phyloP scores from a whole-genome alignment of 2,329 filamentous ascomycete species.

The Scedosporium dehoogii region DNA sequence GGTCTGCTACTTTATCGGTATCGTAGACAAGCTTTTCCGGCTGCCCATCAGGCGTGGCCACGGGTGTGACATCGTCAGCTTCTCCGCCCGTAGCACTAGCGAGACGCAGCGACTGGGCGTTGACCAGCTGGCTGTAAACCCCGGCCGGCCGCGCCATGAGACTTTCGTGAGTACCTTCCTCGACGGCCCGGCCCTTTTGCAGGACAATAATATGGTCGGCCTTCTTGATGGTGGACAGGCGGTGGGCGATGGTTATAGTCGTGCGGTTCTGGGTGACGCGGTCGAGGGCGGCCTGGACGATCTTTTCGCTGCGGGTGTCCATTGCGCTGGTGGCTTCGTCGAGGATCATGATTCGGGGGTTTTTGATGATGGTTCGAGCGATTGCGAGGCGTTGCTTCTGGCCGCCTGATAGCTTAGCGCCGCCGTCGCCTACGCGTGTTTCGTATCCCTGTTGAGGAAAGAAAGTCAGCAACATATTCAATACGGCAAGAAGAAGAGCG shows the following conservation, averaged over 20 bases:
- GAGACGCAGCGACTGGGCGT: slow-evolving; percentile 49
- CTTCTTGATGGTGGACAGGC: slow-evolving; percentile 19
- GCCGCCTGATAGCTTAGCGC: slow-evolving; percentile 72
- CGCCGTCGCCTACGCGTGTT: slow-evolving; percentile 66
- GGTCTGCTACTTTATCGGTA: slow-evolving; percentile 22
- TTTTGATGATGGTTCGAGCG: slow-evolving; percentile 62
- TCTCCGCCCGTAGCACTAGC: slow-evolving; percentile 26
- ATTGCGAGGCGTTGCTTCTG: slow-evolving; percentile 75
- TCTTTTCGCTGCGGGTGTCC: slow-evolving; percentile 34
- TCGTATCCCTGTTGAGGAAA: slow-evolving; percentile 47
- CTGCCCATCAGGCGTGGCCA: slow-evolving; percentile 7
- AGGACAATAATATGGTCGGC: slow-evolving; percentile 31
- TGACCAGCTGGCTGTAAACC: slow-evolving; percentile 58
- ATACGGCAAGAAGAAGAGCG: background rate
- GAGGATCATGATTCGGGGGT: slow-evolving; percentile 61
- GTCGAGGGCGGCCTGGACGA: slow-evolving; percentile 25
- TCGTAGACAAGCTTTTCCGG: slow-evolving; percentile 18
- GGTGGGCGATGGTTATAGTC: slow-evolving; percentile 16
- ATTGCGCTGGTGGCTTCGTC: slow-evolving; percentile 69
- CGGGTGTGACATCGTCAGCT: background rate
- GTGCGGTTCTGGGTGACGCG: slow-evolving; percentile 11
- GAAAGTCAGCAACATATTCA: slow-evolving; percentile 8
- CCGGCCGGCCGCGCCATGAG: slow-evolving; percentile 51
- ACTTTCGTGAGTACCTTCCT: slow-evolving; percentile 25
- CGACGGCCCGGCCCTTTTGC: slow-evolving; percentile 31